Percentiles rank a stretch among this genome's conserved stretches.
phyloP scores from a whole-genome alignment of 169 alveolate species.

The Plasmodium adleri region DNA sequence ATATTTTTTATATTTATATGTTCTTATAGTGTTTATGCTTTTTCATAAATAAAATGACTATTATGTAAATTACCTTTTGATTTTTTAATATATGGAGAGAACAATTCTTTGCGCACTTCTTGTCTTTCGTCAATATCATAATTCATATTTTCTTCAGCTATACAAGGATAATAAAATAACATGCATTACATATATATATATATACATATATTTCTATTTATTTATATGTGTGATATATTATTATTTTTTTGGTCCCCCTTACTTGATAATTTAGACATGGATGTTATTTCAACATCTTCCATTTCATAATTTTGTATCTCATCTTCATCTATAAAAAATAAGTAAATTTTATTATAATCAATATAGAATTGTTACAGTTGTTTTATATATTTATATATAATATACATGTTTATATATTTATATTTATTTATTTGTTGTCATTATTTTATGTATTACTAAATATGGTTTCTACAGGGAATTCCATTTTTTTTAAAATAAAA shows the following conservation, averaged over 20 bases:
- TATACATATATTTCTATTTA: constrained; percentile 6
- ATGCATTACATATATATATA: background rate
- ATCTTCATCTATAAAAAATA: constrained; percentile 14
- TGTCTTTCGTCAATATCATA: constrained; percentile 53
- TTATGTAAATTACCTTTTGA: constrained; percentile 29
- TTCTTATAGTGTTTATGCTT: background rate
- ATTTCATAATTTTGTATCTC: constrained; percentile 35
- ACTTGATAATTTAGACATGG: constrained; percentile 65
- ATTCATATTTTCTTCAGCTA: constrained; percentile 60
- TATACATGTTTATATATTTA: too few relatives aligned
- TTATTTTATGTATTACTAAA: constrained; percentile 29
- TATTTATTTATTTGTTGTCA: background rate
- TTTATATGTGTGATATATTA: background rate
- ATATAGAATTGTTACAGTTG: background rate
- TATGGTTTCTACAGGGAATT: constrained; percentile 34
- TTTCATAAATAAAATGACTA: background rate
- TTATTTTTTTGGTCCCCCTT: background rate
- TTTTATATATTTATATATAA: background rate
- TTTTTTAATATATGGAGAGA: constrained; percentile 52
- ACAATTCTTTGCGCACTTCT: constrained; percentile 67
- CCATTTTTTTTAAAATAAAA: constrained; percentile 44
- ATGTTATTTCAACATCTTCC: constrained; percentile 47
- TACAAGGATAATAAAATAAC: background rate
- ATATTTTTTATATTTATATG: background rate
- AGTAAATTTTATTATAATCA: background rate